Evolutionary conservation across 192 early-diverging fungal species (phyloP).

Genomic region (Piromyces sp.): DNA sequence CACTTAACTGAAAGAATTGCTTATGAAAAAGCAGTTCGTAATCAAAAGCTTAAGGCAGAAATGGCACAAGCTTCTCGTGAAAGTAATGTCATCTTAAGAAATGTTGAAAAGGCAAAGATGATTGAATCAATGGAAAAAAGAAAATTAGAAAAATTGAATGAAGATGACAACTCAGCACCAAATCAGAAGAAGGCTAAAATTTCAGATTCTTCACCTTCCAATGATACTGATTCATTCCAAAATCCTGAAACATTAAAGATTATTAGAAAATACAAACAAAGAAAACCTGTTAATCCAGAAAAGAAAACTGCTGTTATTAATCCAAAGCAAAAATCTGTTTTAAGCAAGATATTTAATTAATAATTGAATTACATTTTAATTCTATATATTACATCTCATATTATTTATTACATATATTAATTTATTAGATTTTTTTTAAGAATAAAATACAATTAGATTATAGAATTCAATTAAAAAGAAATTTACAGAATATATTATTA

Average conservation of each 20-base stretch:
- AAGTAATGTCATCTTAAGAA: slow-evolving; percentile 68
- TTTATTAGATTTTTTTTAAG: too few species aligned
- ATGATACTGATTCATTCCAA: background rate
- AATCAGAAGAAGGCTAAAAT: background rate
- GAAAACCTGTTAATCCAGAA: background rate
- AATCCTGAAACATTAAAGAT: background rate
- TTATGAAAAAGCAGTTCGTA: slow-evolving; percentile 53
- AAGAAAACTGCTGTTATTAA: background rate
- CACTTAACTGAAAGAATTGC: slow-evolving; percentile 83
- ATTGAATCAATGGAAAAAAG: slow-evolving; percentile 56
- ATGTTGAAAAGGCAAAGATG: slow-evolving; percentile 79
- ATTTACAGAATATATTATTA: too few species aligned
- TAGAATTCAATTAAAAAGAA: too few species aligned
- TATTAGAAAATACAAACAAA: background rate
- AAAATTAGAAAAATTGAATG: slow-evolving; percentile 10
- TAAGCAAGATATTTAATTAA: background rate
- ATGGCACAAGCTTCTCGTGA: slow-evolving; percentile 71
- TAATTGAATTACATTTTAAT: too few species aligned
- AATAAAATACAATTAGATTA: too few species aligned
- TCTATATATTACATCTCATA: too few species aligned
- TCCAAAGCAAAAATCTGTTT: background rate
- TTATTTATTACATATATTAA: too few species aligned
- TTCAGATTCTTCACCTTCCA: background rate
- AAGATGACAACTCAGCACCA: background rate
- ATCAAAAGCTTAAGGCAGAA: slow-evolving; percentile 66